These are phyloP conservation scores for Sporothrix schenckii DNA, from an alignment of 2,329 filamentous ascomycete species.

Conservation along the genomic window DNA sequence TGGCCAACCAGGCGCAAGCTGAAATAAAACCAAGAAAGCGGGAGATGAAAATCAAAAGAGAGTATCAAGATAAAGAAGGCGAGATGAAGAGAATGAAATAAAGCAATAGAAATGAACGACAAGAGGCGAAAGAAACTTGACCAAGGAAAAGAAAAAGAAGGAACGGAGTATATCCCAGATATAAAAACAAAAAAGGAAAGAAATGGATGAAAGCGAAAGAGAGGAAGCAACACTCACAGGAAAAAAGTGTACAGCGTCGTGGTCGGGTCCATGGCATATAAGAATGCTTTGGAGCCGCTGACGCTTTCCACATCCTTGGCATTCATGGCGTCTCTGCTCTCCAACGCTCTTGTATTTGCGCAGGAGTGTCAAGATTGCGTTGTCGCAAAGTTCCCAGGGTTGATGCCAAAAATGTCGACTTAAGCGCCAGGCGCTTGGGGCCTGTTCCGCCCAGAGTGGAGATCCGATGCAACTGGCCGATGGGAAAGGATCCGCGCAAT, in stretches of 20 bases:
- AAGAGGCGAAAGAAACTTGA: not conserved
- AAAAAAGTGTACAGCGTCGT: slow-evolving; percentile 71
- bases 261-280: slow-evolving; percentile 56
- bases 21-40: not conserved
- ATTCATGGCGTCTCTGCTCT: slow-evolving; percentile 24
- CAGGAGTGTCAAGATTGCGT: slow-evolving; percentile 7
- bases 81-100: slow-evolving; percentile 12
- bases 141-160: not conserved
- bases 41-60: not conserved
- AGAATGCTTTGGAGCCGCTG: slow-evolving; percentile 12
- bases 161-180: not conserved
- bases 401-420: slow-evolving; percentile 17
- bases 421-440: slow-evolving; percentile 21
- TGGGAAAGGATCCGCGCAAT: slow-evolving; percentile 6
- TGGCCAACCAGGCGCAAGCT: not conserved
- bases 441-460: slow-evolving; percentile 19
- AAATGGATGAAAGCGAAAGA: slow-evolving; percentile 4
- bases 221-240: slow-evolving; percentile 57
- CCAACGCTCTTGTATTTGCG: slow-evolving; percentile 22
- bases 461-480: slow-evolving; percentile 23
- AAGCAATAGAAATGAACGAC: slow-evolving; percentile 32
- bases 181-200: slow-evolving; percentile 16
- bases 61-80: not conserved
- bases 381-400: not conserved
- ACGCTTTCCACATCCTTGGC: slow-evolving; percentile 2